Evolutionary conservation across 2,329 filamentous ascomycete genomes (phyloP).

Genomic region (Dactylellina sp.): DNA sequence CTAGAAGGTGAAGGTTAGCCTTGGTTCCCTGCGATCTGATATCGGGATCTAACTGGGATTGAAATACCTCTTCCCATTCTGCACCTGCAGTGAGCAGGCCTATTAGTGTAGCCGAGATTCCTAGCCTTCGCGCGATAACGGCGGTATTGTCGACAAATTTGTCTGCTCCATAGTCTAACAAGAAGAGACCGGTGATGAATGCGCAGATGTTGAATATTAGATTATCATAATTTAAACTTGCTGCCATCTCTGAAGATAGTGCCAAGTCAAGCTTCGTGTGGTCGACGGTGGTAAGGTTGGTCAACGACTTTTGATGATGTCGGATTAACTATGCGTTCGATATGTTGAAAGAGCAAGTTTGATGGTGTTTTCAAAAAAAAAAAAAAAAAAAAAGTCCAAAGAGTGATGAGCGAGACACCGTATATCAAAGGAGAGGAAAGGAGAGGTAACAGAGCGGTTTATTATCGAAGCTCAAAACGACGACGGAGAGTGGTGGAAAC

Average conservation of each 20-base stretch:
- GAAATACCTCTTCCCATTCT: constrained; percentile 70
- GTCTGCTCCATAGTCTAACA: constrained; percentile 69
- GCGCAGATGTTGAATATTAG: constrained; percentile 65
- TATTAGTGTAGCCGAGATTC: constrained; percentile 67
- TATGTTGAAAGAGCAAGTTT: too few relatives aligned
- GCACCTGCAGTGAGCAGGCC: constrained; percentile 69
- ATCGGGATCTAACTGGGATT: not conserved
- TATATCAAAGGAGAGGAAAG: not conserved
- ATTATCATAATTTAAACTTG: constrained; percentile 62
- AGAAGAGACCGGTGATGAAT: constrained; percentile 66
- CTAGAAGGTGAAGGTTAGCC: constrained; percentile 60
- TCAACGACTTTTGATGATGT: constrained; percentile 6
- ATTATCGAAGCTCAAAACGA: constrained; percentile 7
- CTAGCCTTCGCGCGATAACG: constrained; percentile 65
- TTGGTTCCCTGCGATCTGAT: not conserved
- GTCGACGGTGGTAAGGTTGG: not conserved
- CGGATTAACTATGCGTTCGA: not conserved
- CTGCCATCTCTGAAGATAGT: constrained; percentile 63
- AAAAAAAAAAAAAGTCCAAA: too few relatives aligned
- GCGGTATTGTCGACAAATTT: constrained; percentile 69
- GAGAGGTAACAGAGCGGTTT: constrained; percentile 8
- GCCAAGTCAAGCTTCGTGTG: too few relatives aligned
- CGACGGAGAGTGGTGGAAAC: constrained; percentile 25
- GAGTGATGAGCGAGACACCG: too few relatives aligned
- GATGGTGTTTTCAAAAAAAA: too few relatives aligned